Percentiles rank a stretch among this genome's conserved stretches.
Evolutionary conservation across 1,284 basidiomycete genomes (phyloP).

Genomic region (Xanthoconium separans): DNA sequence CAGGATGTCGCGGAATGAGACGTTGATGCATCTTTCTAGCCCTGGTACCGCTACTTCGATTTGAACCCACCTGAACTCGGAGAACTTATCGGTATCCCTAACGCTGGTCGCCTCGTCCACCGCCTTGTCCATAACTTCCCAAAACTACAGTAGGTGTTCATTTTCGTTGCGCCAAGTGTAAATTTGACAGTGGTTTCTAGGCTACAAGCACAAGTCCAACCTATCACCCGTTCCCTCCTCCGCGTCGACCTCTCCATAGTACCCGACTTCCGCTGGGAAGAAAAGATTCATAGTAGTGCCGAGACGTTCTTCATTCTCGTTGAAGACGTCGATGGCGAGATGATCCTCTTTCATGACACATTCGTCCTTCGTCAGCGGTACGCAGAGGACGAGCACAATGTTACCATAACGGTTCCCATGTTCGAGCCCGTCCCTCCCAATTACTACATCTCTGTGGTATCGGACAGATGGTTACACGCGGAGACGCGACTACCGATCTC

Average conservation of each 20-base stretch:
- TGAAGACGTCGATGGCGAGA: constrained; percentile 96
- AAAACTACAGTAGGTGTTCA: constrained; percentile 73
- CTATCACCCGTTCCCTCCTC: constrained; percentile 86
- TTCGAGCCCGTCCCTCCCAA: constrained; percentile 97
- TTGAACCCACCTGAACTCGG: constrained; percentile 84
- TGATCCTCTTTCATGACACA: constrained; percentile 91
- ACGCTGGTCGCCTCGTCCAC: constrained; percentile 89
- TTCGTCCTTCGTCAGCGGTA: constrained; percentile 93
- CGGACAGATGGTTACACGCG: constrained; percentile 94
- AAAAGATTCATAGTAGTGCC: constrained; percentile 85
- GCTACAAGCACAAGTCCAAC: constrained; percentile 91
- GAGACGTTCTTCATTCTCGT: constrained; percentile 93
- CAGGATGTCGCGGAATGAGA: background rate
- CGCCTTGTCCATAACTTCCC: constrained; percentile 97
- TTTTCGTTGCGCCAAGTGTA: background rate
- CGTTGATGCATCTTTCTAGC: constrained; percentile 42
- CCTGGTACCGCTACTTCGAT: constrained; percentile 96
- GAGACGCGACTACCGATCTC: constrained; percentile 95
- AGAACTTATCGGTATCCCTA: constrained; percentile 92
- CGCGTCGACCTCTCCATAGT: constrained; percentile 89
- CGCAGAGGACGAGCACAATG: constrained; percentile 89
- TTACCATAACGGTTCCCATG: constrained; percentile 95
- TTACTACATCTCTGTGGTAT: constrained; percentile 94
- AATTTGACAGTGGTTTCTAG: constrained; percentile 35
- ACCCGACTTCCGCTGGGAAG: constrained; percentile 97